Conservation (phyloP, 805 yeast genomes). For the Zygosaccharomyces pseudorouxii region DNA sequence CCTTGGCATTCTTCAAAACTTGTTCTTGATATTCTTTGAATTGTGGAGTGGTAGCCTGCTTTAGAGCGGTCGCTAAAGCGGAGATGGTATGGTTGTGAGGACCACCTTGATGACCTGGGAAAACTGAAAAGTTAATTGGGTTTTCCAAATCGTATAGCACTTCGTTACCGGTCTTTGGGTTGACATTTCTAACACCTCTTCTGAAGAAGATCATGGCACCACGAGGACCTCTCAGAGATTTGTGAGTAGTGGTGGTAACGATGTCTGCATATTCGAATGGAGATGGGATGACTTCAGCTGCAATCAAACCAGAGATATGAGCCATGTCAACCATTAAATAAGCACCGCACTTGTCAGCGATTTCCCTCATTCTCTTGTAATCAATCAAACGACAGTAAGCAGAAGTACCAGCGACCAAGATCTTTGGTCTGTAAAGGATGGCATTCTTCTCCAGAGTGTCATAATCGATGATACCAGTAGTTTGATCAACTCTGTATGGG, state of each 20-base stretch:
- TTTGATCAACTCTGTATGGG: constrained; percentile 93
- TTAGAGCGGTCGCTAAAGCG: constrained; percentile 93
- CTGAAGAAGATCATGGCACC: constrained; percentile 99
- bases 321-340: constrained; percentile 97
- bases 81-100: constrained; percentile 99
- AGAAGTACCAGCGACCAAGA: constrained; percentile 95
- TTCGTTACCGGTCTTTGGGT: constrained; percentile 89
- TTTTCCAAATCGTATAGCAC: constrained; percentile 85
- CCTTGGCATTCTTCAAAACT: constrained; percentile 83
- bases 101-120: constrained; percentile 99
- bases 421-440: constrained; percentile 88
- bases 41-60: constrained; percentile 89
- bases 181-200: constrained; percentile 84
- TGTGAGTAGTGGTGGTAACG: constrained; percentile 98
- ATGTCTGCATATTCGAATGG: constrained; percentile 97
- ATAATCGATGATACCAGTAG: constrained; percentile 93
- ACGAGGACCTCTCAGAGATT: constrained; percentile 98
- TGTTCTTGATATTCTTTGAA: constrained; percentile 85
- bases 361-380: constrained; percentile 92
- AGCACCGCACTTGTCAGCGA: constrained; percentile 97
- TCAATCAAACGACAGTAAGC: constrained; percentile 97
- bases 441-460: constrained; percentile 93
- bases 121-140: constrained; percentile 94
- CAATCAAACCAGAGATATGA: constrained; percentile 91
- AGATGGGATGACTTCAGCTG: constrained; percentile 92